Evolutionary conservation across 306 rosid species (phyloP).

Genomic region (Amphicarpaea edgeworthii): DNA sequence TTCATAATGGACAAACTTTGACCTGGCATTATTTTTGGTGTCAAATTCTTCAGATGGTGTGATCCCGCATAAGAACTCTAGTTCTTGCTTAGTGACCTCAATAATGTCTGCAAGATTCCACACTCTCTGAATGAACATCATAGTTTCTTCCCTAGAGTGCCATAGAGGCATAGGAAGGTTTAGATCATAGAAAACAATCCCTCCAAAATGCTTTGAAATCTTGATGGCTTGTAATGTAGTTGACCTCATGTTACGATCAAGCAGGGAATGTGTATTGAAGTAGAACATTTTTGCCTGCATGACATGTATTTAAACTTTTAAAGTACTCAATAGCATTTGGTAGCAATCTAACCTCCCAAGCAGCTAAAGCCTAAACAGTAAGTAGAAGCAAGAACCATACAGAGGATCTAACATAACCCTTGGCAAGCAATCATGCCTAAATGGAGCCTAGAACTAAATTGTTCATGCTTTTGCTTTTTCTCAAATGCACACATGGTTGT

Average conservation of each 20-base stretch:
- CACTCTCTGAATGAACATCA: slow-evolving; percentile 69
- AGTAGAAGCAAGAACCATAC: slow-evolving; percentile 25
- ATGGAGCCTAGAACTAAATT: slow-evolving; percentile 4
- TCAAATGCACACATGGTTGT: neutral
- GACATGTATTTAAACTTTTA: slow-evolving; percentile 37
- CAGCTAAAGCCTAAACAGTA: slow-evolving; percentile 28
- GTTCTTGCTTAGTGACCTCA: slow-evolving; percentile 97
- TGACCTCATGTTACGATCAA: slow-evolving; percentile 86
- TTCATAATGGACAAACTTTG: slow-evolving; percentile 82
- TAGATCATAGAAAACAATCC: slow-evolving; percentile 82
- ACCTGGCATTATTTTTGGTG: slow-evolving; percentile 75
- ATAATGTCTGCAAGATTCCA: slow-evolving; percentile 89
- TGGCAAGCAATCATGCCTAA: neutral
- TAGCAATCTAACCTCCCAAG: slow-evolving; percentile 33
- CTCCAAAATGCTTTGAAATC: slow-evolving; percentile 79
- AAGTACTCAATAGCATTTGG: slow-evolving; percentile 11
- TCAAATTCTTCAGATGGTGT: slow-evolving; percentile 85
- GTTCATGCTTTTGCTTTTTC: slow-evolving; percentile 12
- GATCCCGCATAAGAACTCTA: slow-evolving; percentile 89
- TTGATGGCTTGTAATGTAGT: slow-evolving; percentile 83
- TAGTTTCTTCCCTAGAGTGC: slow-evolving; percentile 85
- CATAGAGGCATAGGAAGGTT: slow-evolving; percentile 93
- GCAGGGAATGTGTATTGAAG: slow-evolving; percentile 87
- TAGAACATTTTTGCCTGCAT: slow-evolving; percentile 96
- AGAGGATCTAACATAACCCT: slow-evolving; percentile 8